A percentile compares a stretch with the other conserved stretches of the same genome.
Conservation (phyloP, 306 rosid genomes). For the Vicia villosa region DNA sequence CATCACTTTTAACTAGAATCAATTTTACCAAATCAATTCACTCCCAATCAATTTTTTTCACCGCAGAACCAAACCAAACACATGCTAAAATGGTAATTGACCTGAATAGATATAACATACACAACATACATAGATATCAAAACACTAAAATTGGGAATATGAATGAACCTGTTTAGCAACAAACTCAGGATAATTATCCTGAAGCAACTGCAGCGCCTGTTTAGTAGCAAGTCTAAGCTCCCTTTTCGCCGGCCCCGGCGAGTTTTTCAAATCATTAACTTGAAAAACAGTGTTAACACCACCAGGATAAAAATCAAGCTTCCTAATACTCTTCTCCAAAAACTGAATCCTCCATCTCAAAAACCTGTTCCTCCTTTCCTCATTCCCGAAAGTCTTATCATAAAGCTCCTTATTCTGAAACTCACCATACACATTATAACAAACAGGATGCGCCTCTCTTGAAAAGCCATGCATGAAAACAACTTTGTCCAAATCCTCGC, state of each 20-base stretch:
- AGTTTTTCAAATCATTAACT: slow-evolving; percentile 82
- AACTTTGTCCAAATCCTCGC: slow-evolving; percentile 78
- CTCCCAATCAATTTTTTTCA: too few species aligned
- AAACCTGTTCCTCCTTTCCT: slow-evolving; percentile 62
- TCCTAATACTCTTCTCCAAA: slow-evolving; percentile 81
- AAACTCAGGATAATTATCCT: slow-evolving; percentile 93
- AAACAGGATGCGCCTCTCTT: slow-evolving; percentile 74
- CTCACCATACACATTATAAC: slow-evolving; percentile 91
- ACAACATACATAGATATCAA: background rate
- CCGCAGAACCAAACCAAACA: too few species aligned
- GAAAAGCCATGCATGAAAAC: slow-evolving; percentile 82
- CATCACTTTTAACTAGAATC: too few species aligned
- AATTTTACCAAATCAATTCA: too few species aligned
- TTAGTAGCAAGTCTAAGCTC: slow-evolving; percentile 83
- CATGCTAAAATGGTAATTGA: background rate
- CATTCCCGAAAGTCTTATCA: slow-evolving; percentile 57
- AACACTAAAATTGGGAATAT: background rate
- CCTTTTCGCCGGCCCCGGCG: slow-evolving; percentile 77
- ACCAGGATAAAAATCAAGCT: slow-evolving; percentile 71
- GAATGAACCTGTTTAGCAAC: slow-evolving; percentile 81
- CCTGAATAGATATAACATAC: background rate
- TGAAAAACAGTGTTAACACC: slow-evolving; percentile 75
- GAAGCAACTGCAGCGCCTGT: slow-evolving; percentile 86
- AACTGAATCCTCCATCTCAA: slow-evolving; percentile 83
- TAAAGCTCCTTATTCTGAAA: slow-evolving; percentile 88